These are phyloP conservation scores for Nymphaea thermarum DNA, from an alignment of 164 flowering plant genomes.

Conservation along the genomic window DNA sequence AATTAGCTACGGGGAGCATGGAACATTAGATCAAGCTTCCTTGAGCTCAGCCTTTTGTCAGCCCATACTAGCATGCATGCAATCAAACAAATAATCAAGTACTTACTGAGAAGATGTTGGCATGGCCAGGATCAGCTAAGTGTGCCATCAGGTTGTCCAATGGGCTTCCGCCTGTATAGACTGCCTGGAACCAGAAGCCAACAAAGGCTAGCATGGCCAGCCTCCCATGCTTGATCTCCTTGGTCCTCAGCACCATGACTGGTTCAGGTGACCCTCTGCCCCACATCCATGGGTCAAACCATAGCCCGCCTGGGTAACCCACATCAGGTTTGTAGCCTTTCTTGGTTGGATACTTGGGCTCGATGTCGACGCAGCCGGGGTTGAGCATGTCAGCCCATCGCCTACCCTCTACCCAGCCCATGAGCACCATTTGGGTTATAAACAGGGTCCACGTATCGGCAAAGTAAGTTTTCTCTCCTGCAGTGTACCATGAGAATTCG, in stretches of 20 bases:
- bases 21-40: too few species aligned
- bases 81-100: background rate
- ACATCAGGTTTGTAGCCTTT: constrained; percentile 62
- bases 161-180: constrained; percentile 74
- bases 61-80: background rate
- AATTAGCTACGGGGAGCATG: too few species aligned
- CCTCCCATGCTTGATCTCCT: constrained; percentile 86
- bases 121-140: constrained; percentile 83
- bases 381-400: constrained; percentile 78
- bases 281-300: constrained; percentile 86
- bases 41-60: too few species aligned
- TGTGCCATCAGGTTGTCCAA: constrained; percentile 63
- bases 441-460: constrained; percentile 65
- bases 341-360: constrained; percentile 48
- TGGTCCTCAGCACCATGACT: constrained; percentile 82
- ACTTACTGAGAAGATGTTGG: constrained; percentile 70
- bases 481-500: constrained; percentile 65
- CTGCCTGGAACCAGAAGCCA: constrained; percentile 73
- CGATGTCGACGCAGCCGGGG: constrained; percentile 70
- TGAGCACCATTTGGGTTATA: constrained; percentile 48
- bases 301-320: constrained; percentile 87
- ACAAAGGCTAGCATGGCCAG: constrained; percentile 82
- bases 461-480: constrained; percentile 61
- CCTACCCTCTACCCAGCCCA: constrained; percentile 91
- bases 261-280: constrained; percentile 89